A percentile compares a stretch with the other conserved stretches of the same genome.
Evolutionary conservation across 2,329 filamentous ascomycete genomes (phyloP).

Genomic region (Colletotrichum tropicicola): DNA sequence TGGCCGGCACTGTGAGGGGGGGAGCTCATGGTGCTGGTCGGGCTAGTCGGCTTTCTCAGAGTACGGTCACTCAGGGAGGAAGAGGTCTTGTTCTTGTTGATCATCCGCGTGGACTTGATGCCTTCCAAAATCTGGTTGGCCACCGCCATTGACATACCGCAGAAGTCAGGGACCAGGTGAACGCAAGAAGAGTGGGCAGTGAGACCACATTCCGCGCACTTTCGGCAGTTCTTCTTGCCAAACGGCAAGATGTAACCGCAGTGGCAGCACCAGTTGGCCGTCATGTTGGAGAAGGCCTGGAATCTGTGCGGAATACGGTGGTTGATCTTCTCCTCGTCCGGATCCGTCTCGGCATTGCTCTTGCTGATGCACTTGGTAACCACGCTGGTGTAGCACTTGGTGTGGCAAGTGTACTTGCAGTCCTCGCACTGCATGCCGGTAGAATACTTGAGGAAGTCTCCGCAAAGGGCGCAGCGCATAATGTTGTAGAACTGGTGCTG

Average conservation of each 20-base stretch:
- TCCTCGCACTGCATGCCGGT: constrained; percentile 99
- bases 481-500: constrained; percentile 99
- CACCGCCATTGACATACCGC: constrained; percentile 98
- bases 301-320: constrained; percentile 98
- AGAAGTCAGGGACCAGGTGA: constrained; percentile 97
- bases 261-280: constrained; percentile 99
- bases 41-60: constrained; percentile 64
- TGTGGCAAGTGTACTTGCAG: constrained; percentile 99
- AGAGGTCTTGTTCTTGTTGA: constrained; percentile 63
- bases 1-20: constrained; percentile 31
- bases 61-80: constrained; percentile 72
- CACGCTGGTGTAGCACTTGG: constrained; percentile 95
- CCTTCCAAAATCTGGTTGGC: constrained; percentile 94
- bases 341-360: constrained; percentile 97
- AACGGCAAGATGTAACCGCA: constrained; percentile 96
- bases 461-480: constrained; percentile 98
- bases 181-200: constrained; percentile 92
- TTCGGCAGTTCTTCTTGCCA: constrained; percentile 93
- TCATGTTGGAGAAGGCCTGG: constrained; percentile 95
- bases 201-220: constrained; percentile 91
- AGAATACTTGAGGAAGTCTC: constrained; percentile 98
- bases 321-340: constrained; percentile 99
- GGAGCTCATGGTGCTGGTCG: constrained; percentile 47
- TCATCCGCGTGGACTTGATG: constrained; percentile 81
- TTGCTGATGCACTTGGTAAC: constrained; percentile 99